phyloP scores from a whole-genome alignment of 495 filamentous ascomycete genomes.

The Opeltia flavorubescens region DNA sequence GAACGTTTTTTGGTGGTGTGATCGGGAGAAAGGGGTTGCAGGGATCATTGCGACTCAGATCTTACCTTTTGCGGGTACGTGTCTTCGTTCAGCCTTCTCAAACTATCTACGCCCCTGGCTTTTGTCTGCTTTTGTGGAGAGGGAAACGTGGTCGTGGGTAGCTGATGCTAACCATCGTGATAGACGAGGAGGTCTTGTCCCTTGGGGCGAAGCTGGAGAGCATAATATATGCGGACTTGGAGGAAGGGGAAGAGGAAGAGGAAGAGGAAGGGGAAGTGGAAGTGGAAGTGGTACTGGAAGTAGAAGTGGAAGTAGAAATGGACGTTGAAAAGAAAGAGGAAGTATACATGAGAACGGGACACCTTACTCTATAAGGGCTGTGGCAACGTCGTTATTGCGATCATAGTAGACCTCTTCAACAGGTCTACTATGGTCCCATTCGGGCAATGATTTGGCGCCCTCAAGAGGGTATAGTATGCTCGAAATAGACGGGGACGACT shows the following conservation, averaged over 20 bases:
- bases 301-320: no score
- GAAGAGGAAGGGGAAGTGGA: neutral
- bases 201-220: conserved; percentile 27
- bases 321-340: no score
- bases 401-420: no score
- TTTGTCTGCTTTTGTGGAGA: neutral
- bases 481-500: no score
- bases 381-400: no score
- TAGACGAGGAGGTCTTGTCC: conserved; percentile 25
- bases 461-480: no score
- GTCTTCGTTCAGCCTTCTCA: neutral
- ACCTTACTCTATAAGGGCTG: no score
- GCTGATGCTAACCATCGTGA: neutral
- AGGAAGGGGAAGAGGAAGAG: neutral
- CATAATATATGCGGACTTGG: conserved; percentile 17
- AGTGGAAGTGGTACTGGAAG: no score
- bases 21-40: conserved; percentile 42
- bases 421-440: no score
- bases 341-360: no score
- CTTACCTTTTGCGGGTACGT: conserved; percentile 33
- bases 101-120: no score
- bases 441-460: no score
- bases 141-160: neutral
- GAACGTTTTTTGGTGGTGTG: conserved; percentile 49
- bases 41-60: conserved; percentile 45